Conservation (phyloP, 768 basidiomycete genomes). For the Amanita rimosa region DNA sequence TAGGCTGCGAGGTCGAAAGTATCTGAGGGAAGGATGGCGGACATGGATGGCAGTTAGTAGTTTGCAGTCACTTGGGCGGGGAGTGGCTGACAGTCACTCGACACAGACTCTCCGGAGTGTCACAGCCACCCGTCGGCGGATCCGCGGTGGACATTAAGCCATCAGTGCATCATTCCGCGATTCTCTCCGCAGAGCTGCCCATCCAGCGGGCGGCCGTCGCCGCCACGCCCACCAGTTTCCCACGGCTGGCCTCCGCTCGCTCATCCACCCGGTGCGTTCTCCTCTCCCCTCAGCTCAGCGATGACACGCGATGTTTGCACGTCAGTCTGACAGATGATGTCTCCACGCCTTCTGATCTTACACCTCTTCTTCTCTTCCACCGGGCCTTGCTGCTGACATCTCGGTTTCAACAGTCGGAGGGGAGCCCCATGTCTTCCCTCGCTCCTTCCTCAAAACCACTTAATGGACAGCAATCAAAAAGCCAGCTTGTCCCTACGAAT, state of each 20-base stretch:
- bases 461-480: conserved; percentile 10
- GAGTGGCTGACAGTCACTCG: conserved; percentile 1
- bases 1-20: conserved; percentile 3
- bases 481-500: conserved; percentile 66
- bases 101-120: no score
- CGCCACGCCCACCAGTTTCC: neutral
- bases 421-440: neutral
- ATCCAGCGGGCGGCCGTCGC: no score
- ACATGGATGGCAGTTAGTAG: no score
- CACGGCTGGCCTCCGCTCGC: neutral
- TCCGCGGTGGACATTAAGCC: conserved; percentile 3
- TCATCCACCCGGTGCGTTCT: neutral
- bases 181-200: neutral
- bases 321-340: conserved; percentile 47
- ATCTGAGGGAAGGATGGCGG: neutral
- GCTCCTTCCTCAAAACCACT: neutral
- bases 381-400: neutral
- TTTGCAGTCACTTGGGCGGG: no score
- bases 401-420: neutral
- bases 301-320: conserved; percentile 49
- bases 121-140: neutral
- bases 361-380: no score
- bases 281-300: conserved; percentile 11
- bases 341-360: conserved; percentile 30
- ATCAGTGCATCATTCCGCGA: conserved; percentile 3